A percentile compares a stretch with the other conserved stretches of the same genome.
Conservation (phyloP, 192 early-diverging fungal genomes). For the Mortierella hygrophila region DNA sequence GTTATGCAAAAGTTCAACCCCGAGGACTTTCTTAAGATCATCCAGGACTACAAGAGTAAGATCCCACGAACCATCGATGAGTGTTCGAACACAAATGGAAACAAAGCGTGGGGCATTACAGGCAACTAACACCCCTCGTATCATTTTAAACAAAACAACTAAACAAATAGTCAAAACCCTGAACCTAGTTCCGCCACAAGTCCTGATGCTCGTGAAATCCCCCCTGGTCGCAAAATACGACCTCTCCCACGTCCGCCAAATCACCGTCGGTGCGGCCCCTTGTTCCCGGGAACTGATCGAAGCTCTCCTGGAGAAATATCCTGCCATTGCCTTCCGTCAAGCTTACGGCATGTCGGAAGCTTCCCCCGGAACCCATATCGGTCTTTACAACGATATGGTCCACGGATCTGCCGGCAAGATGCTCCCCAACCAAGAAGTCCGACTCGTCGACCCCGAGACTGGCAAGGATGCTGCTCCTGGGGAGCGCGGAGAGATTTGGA, state of each 20-base stretch:
- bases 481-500: slow-evolving; percentile 69
- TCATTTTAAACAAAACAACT: not conserved
- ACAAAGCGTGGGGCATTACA: not conserved
- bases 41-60: slow-evolving; percentile 64
- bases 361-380: slow-evolving; percentile 22
- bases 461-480: slow-evolving; percentile 40
- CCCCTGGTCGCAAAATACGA: slow-evolving; percentile 49
- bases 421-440: slow-evolving; percentile 76
- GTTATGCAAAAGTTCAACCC: slow-evolving; percentile 73
- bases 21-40: slow-evolving; percentile 56
- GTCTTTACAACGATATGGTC: slow-evolving; percentile 7
- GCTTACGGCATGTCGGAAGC: slow-evolving; percentile 53
- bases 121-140: not conserved
- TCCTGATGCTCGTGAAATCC: slow-evolving; percentile 33
- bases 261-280: slow-evolving; percentile 37
- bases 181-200: slow-evolving; percentile 28
- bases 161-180: slow-evolving; percentile 21
- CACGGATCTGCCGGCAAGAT: slow-evolving; percentile 73
- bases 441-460: slow-evolving; percentile 76
- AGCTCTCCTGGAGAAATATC: slow-evolving; percentile 5
- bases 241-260: slow-evolving; percentile 27
- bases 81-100: not conserved
- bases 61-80: not conserved
- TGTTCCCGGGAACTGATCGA: slow-evolving; percentile 28
- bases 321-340: slow-evolving; percentile 24